phyloP scores from a whole-genome alignment of 139 green algal species.

The Coelastrella sp. region DNA sequence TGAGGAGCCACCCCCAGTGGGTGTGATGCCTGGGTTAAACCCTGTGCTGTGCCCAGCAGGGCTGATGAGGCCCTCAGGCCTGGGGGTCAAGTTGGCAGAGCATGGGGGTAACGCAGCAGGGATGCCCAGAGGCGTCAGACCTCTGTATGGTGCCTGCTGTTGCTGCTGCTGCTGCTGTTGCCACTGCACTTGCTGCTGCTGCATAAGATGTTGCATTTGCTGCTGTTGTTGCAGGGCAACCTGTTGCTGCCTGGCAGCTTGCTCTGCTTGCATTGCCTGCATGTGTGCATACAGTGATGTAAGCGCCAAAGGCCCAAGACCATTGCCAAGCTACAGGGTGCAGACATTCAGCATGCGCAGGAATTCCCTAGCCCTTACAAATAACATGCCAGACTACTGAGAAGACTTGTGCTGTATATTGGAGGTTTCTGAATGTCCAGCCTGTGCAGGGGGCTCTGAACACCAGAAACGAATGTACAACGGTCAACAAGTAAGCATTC shows the following conservation, averaged over 20 bases:
- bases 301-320: too few species aligned
- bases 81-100: not conserved
- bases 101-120: not conserved
- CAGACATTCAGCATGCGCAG: too few species aligned
- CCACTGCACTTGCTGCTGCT: constrained; percentile 22
- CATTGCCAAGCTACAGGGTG: too few species aligned
- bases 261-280: constrained; percentile 30
- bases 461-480: not conserved
- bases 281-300: not conserved
- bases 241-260: constrained; percentile 17
- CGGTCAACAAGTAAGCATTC: too few species aligned
- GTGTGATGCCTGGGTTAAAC: not conserved
- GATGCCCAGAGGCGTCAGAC: not conserved
- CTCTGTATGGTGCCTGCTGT: constrained; percentile 7
- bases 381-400: too few species aligned
- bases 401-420: too few species aligned
- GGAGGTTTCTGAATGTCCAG: too few species aligned
- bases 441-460: not conserved
- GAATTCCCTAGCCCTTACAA: too few species aligned
- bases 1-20: not conserved
- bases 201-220: not conserved
- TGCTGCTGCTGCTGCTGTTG: constrained; percentile 41
- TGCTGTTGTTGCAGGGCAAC: constrained; percentile 20
- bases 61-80: not conserved
- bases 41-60: not conserved